These are phyloP conservation scores for Bolboschoenus planiculmis DNA, from an alignment of 176 grass and related monocot genomes.

Conservation along the genomic window DNA sequence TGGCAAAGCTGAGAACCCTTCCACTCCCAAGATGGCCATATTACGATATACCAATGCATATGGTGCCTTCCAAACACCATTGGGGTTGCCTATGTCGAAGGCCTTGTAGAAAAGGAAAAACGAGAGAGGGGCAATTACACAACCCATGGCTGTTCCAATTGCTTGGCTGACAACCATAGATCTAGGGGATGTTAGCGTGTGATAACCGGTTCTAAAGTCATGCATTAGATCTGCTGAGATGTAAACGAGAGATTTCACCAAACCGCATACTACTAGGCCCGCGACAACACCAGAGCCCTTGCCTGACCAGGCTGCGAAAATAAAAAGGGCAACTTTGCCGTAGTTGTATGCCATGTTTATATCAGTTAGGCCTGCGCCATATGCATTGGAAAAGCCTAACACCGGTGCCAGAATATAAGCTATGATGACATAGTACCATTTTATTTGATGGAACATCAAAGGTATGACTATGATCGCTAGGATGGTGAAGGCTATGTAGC, in stretches of 20 bases:
- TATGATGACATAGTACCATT: conserved; percentile 86
- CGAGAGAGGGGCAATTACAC: conserved; percentile 69
- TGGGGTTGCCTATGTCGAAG: conserved; percentile 79
- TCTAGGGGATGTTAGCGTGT: conserved; percentile 84
- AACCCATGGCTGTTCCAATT: conserved; percentile 74
- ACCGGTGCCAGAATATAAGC: conserved; percentile 70
- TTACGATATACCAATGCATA: conserved; percentile 96
- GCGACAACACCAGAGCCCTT: conserved; percentile 72
- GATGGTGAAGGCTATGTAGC: conserved; percentile 43
- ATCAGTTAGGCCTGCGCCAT: conserved; percentile 81
- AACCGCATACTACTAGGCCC: conserved; percentile 61
- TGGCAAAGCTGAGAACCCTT: conserved; percentile 77
- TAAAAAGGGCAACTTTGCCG: conserved; percentile 84
- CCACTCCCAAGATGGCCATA: conserved; percentile 90
- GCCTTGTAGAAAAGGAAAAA: conserved; percentile 97
- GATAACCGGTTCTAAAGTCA: conserved; percentile 90
- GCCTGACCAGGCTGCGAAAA: conserved; percentile 78
- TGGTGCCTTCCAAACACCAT: conserved; percentile 83
- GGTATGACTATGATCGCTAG: conserved; percentile 59
- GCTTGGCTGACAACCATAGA: conserved; percentile 86
- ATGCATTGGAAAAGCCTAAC: conserved; percentile 97
- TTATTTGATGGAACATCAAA: conserved; percentile 71
- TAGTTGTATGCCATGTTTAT: conserved; percentile 99
- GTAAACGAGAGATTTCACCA: conserved; percentile 80
- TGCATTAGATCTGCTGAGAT: conserved; percentile 93